Conservation (phyloP, 257 asterid genomes). For the Thymus quinquecostatus region DNA sequence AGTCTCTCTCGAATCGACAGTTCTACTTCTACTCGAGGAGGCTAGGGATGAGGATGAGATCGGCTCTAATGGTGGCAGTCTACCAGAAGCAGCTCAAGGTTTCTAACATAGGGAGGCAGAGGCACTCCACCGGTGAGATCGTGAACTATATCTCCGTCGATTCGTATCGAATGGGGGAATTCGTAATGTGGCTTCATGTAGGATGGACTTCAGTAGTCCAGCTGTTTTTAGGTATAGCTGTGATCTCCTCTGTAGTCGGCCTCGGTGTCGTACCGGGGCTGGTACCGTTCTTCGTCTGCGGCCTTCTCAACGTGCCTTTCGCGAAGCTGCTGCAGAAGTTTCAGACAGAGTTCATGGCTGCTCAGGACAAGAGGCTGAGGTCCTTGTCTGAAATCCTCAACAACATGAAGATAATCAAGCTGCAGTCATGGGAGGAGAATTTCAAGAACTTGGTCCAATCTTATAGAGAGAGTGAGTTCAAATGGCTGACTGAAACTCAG, state of each 20-base stretch:
- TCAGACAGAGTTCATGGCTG: constrained; percentile 64
- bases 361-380: constrained; percentile 68
- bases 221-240: constrained; percentile 43
- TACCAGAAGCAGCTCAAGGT: constrained; percentile 68
- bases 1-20: constrained; percentile 60
- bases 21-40: constrained; percentile 62
- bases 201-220: constrained; percentile 58
- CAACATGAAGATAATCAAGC: constrained; percentile 74
- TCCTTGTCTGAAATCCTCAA: constrained; percentile 72
- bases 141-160: constrained; percentile 78
- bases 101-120: constrained; percentile 55
- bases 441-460: constrained; percentile 58
- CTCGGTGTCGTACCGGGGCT: constrained; percentile 73
- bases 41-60: constrained; percentile 72
- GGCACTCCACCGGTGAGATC: constrained; percentile 72
- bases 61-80: constrained; percentile 71
- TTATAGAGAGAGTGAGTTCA: constrained; percentile 55
- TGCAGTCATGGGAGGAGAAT: constrained; percentile 81
- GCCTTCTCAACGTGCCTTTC: constrained; percentile 64
- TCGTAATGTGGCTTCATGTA: constrained; percentile 61
- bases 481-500: constrained; percentile 66
- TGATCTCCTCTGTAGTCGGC: constrained; percentile 62
- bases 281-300: constrained; percentile 57
- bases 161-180: constrained; percentile 81
- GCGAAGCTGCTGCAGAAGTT: constrained; percentile 68